Evolutionary conservation across 2,329 filamentous ascomycete genomes (phyloP), one percentile per base, ranked within the genome.

Genomic region (Dactylellina parvicollis): DNA sequence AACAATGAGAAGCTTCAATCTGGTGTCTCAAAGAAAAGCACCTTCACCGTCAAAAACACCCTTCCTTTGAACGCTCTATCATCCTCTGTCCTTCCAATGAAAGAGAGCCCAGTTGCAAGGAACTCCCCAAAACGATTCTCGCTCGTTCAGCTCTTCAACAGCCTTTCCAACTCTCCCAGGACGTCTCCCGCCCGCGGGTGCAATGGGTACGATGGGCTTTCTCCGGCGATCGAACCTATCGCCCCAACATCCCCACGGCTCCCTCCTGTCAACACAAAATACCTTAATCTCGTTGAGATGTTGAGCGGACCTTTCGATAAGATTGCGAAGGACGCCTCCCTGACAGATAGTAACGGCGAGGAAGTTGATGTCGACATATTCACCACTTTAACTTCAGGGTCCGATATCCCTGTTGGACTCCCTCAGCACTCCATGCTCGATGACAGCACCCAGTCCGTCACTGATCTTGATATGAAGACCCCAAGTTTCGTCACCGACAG

Each of bases 401-500:
- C n/a, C n/a, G n/a, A n/a, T n/a, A n/a, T n/a, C n/a, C n/a, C n/a
- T n/a, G n/a, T n/a, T n/a, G 49, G 26, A 1, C 34, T 44, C 32
- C 40, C 14, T 10, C 24, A 56, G 22, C 12, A 49, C 30, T 47
- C 61, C 22, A 14, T 56, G 5, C 9, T 28, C 30, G 30, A 32
- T 16, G 18, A 20, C 34, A 34, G 57, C 46, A 5, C 26, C n/a
- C 7, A 52, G 2, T 52, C 44, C 22, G 20, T 47, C 40, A 32
- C 40, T 7, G 14, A 20, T 30, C 20, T 38, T 16, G 32, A 57
- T 3, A 52, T 22, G 20, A 40, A 34, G 12, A 72, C 67, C 10
- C 67, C 67, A 4, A 64, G 57, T 42, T 72, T 72, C 42, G 26
- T 57, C 9, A 72, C 67, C 5, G 67, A 72, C 34, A 72, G 55